A percentile compares a stretch with the other conserved stretches of the same genome.
phyloP scores from a whole-genome alignment of 2,329 filamentous ascomycete genomes.

The Polytolypa hystricis region DNA sequence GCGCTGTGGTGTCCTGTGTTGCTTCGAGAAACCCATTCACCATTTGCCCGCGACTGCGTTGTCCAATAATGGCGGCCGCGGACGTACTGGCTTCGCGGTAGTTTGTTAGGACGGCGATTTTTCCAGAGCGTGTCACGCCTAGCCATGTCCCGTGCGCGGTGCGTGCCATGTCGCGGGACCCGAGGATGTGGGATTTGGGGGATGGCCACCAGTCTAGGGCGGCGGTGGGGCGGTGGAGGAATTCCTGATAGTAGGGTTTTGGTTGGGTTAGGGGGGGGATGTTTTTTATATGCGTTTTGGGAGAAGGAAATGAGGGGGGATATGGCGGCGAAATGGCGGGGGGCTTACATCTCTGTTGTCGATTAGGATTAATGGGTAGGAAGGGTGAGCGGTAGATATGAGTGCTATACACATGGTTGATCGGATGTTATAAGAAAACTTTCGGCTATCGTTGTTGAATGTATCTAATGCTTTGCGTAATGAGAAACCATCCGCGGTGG shows the following conservation, averaged over 20 bases:
- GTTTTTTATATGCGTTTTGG: not conserved
- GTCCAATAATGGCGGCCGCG: constrained; percentile 36
- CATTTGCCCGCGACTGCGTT: constrained; percentile 45
- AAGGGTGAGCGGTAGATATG: constrained; percentile 62
- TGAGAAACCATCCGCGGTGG: too few relatives aligned
- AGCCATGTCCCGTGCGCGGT: constrained; percentile 53
- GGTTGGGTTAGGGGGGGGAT: constrained; percentile 5
- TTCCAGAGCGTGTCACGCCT: constrained; percentile 49
- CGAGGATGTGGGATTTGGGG: constrained; percentile 45
- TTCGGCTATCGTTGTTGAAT: too few relatives aligned
- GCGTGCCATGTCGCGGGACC: constrained; percentile 51
- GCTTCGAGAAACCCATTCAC: constrained; percentile 49
- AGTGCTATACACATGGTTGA: constrained; percentile 65
- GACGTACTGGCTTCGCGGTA: constrained; percentile 45
- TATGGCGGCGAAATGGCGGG: not conserved
- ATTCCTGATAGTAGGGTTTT: constrained; percentile 39
- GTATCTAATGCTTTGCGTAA: too few relatives aligned
- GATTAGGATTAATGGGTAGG: constrained; percentile 62
- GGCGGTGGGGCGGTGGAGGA: constrained; percentile 49
- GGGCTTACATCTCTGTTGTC: constrained; percentile 60
- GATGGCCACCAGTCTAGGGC: constrained; percentile 49
- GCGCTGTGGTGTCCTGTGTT: constrained; percentile 30
- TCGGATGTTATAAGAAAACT: too few relatives aligned
- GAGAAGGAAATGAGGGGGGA: not conserved
- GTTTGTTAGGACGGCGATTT: constrained; percentile 53